Evolutionary conservation across 306 rosid genomes (phyloP), one percentile per base, ranked within the genome.

Genomic region (Rosa lucieae): DNA sequence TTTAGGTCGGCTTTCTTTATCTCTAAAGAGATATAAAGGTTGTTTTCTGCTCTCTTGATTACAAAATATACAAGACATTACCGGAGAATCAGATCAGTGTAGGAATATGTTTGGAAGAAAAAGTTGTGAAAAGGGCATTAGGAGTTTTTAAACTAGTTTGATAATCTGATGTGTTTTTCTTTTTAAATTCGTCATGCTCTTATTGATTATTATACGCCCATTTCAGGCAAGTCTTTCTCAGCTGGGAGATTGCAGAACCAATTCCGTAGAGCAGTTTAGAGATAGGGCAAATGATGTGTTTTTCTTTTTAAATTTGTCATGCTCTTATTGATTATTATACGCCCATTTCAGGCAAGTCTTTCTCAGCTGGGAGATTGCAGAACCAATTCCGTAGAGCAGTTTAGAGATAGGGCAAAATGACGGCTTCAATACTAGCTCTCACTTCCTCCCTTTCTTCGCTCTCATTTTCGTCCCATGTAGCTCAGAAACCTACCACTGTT

Each of bases 401-500:
- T 49, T 42, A 58, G 58, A 51, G 29, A 67, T 29, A 76, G 49
- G 29, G 44, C 21, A 86, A 29, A 67, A 90, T 92, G 99, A 90
- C 92, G n/a, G 73, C 80, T 67, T 85, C 93, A 42, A 18, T 94
- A 46, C 80, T 92, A 8, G 72, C 92, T 49, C 91, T 95, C 61
- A 74, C 93, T 0, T 79, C 87, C 1, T 77, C 97, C 7, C 49
- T 95, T 59, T 82, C 96, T 62, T 90, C 97, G 68, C 94, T 95
- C 82, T 92, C 99, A 3, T 95, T 95, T 83, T 95, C 98, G 37
- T 91, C 97, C 8, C 84, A 82, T 17, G 13, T 95, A 59, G 88
- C 97, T 11, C 87, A 84, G 69, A 90, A 83, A 59, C 87, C 92
- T 12, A 77, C 15, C 77, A 18, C 46, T 35, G 85, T 85, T 18